Conservation (phyloP, 1,284 basidiomycete genomes). For the Paramarasmius palmivorus region DNA sequence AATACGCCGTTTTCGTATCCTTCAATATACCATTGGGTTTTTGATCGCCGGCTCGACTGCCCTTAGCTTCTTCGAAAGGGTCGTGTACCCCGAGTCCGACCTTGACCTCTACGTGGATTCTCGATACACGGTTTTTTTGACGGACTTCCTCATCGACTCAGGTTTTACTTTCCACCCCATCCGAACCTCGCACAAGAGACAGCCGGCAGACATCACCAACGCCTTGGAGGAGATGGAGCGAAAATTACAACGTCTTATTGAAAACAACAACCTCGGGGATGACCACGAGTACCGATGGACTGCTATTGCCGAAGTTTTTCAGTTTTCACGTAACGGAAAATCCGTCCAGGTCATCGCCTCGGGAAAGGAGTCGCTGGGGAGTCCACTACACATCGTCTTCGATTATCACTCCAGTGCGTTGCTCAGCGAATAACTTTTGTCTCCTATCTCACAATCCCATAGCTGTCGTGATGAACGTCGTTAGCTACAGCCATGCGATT, state of each 20-base stretch:
- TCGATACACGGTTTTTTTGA: neutral
- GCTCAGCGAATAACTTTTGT: neutral
- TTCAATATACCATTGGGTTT: neutral
- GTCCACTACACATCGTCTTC: neutral
- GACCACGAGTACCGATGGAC: neutral
- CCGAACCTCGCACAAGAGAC: neutral
- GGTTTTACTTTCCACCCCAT: neutral
- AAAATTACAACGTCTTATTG: neutral
- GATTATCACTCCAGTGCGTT: constrained; percentile 8
- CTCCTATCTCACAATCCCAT: neutral
- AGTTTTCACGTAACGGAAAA: neutral
- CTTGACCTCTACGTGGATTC: constrained; percentile 3
- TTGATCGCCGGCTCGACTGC: constrained; percentile 6
- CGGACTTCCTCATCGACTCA: neutral
- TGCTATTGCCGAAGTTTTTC: neutral
- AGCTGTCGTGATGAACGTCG: constrained; percentile 6
- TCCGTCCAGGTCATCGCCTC: neutral
- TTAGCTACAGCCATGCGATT: constrained; percentile 1
- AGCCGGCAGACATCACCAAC: neutral
- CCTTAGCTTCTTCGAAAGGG: neutral
- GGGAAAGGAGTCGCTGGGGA: neutral
- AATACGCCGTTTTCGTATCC: neutral
- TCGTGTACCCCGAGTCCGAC: neutral
- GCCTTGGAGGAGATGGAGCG: neutral
- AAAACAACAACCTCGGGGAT: too few species aligned